Conservation (phyloP, 2,329 filamentous ascomycete genomes). For the Dactylonectria estremocensis region DNA sequence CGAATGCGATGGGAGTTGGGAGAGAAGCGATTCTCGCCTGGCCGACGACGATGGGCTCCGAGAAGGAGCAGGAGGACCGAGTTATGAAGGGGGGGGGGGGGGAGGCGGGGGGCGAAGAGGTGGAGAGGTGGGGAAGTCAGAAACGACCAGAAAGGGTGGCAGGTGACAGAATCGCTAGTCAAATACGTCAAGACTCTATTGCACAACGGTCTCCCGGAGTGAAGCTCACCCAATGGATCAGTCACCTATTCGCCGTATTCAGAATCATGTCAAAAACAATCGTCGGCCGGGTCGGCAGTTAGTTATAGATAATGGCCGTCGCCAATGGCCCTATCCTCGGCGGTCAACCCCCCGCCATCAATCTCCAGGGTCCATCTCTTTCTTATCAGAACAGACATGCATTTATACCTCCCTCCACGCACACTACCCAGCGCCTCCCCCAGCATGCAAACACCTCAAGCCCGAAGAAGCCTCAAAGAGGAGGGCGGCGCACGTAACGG, state of each 20-base stretch:
- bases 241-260: too few species aligned
- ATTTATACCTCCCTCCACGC: background rate
- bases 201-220: too few species aligned
- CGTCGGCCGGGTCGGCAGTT: too few species aligned
- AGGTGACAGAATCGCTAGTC: too few species aligned
- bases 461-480: background rate
- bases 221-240: too few species aligned
- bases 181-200: too few species aligned
- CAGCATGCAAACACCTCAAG: conserved; percentile 3
- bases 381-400: background rate
- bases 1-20: background rate
- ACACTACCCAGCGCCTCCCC: too few species aligned
- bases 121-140: background rate
- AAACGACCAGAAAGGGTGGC: too few species aligned
- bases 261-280: too few species aligned
- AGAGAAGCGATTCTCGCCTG: background rate
- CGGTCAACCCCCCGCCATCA: background rate
- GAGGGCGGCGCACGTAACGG: conserved; percentile 2
- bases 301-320: too few species aligned
- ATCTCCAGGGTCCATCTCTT: background rate
- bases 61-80: too few species aligned
- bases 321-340: conserved; percentile 5
- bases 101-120: conserved; percentile 12
- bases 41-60: too few species aligned
- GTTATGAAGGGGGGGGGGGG: conserved; percentile 13